Evolutionary conservation across 345 rosid genomes (phyloP), one percentile per base, ranked within the genome.

Genomic region (Eucalyptus coolabah): DNA sequence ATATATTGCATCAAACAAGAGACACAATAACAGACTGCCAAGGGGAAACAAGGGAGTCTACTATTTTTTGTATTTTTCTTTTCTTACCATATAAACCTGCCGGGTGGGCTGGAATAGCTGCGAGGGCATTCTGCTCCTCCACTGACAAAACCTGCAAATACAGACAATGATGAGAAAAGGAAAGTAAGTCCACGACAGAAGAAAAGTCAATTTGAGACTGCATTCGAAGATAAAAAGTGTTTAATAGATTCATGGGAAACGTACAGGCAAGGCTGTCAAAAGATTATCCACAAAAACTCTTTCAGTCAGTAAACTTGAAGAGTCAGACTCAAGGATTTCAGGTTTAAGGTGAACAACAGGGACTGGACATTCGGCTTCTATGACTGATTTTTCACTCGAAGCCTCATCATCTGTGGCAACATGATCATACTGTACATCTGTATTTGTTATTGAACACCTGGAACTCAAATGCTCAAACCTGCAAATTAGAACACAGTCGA

Each of bases 71-170:
- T 19, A 53, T 50, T 44, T 72, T 60, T 28, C 60, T 51, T 85
- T 42, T 56, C 94, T 87, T 93, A 98, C 99, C 97, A 92, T 95
- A 95, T 90, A 98, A 90, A 88, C 97, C 99, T 88, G 93, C 96
- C 5, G 98, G 96, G 92, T 97, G 99, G 77, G 99, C 98, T 19
- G 99, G 98, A 28, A 97, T 97, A 67, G 98, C 97, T 77, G 99
- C 99, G 82, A 97, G 98, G 56, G 92, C 95, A 90, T 92, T 94
- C 91, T 98, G 99, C 95, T 98, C 97, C 90, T 96, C 97, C 94
- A 94, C 95, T 12, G 99, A 93, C 91, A 98, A 93, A 86, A 96
- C 99, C 99, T 98, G 89, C 86, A 82, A 87, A 87, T 59, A 88
- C 86, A 77, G 83, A 77, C 42, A 69, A 21, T 21, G 40, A 92